Conservation (phyloP, 2,329 filamentous ascomycete species). For the Macrophomina pseudophaseolina region DNA sequence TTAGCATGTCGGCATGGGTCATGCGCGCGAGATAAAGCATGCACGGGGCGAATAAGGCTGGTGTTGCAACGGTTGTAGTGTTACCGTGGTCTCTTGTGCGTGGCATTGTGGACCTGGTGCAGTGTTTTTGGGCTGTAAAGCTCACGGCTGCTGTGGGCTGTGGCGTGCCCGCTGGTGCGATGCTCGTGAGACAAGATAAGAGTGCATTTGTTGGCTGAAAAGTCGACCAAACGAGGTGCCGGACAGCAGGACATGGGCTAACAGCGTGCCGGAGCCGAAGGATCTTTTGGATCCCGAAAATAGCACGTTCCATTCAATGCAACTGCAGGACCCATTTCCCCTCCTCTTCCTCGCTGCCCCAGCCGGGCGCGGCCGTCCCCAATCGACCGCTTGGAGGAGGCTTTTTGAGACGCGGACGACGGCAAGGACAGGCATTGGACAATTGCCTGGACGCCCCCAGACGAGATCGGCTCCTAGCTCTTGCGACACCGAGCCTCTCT, state of each 20-base stretch:
- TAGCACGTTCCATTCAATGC: not conserved
- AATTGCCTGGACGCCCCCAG: not conserved
- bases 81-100: not conserved
- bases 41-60: not conserved
- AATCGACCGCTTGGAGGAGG: not conserved
- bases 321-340: not conserved
- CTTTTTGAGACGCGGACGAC: no score
- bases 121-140: not conserved
- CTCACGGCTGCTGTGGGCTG: not conserved
- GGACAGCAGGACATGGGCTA: not conserved
- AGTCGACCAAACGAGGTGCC: not conserved
- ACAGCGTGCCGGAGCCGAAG: not conserved
- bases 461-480: not conserved
- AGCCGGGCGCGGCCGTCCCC: not conserved
- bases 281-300: not conserved
- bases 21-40: no score
- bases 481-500: not conserved
- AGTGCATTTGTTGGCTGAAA: slow-evolving; percentile 2
- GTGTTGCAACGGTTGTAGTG: not conserved
- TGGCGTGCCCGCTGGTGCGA: not conserved
- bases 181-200: not conserved
- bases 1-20: not conserved
- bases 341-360: not conserved
- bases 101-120: not conserved
- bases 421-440: not conserved